Conservation (phyloP, 2,329 filamentous ascomycete genomes). For the Aspergillus arachidicola region DNA sequence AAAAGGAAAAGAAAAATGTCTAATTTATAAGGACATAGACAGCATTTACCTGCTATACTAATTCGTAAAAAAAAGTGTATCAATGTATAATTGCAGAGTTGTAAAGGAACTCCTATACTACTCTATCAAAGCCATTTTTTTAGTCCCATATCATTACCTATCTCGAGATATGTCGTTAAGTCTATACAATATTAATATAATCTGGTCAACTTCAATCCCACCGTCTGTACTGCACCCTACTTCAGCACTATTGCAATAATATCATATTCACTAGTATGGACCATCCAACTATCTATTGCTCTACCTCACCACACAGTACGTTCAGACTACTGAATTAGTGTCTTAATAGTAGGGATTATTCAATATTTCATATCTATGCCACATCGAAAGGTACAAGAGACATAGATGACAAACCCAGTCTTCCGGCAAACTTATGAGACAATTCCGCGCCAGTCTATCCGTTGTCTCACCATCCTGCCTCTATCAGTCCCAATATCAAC, state of each 20-base stretch:
- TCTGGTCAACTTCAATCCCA: too few relatives aligned
- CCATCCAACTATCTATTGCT: background rate
- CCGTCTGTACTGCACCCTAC: too few relatives aligned
- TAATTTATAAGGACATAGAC: too few relatives aligned
- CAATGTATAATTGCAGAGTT: too few relatives aligned
- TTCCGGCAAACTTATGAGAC: background rate
- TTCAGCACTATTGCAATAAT: background rate
- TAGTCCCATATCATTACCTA: too few relatives aligned
- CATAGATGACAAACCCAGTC: background rate
- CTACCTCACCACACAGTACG: background rate
- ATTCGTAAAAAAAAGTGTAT: too few relatives aligned
- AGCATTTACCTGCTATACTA: too few relatives aligned
- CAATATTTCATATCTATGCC: background rate
- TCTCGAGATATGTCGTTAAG: too few relatives aligned
- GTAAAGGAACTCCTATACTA: too few relatives aligned
- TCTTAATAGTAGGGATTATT: background rate
- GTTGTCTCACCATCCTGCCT: slow-evolving; percentile 1
- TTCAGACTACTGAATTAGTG: background rate
- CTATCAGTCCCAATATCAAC: slow-evolving; percentile 10
- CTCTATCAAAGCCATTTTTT: too few relatives aligned
- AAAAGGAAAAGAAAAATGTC: too few relatives aligned
- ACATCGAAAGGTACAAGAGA: background rate
- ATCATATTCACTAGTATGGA: background rate
- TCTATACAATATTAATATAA: too few relatives aligned
- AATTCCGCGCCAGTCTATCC: slow-evolving; percentile 4